Percentiles rank a stretch among this genome's conserved stretches.
Conservation (phyloP, 2,329 filamentous ascomycete species). For the Venturia oleaginea region DNA sequence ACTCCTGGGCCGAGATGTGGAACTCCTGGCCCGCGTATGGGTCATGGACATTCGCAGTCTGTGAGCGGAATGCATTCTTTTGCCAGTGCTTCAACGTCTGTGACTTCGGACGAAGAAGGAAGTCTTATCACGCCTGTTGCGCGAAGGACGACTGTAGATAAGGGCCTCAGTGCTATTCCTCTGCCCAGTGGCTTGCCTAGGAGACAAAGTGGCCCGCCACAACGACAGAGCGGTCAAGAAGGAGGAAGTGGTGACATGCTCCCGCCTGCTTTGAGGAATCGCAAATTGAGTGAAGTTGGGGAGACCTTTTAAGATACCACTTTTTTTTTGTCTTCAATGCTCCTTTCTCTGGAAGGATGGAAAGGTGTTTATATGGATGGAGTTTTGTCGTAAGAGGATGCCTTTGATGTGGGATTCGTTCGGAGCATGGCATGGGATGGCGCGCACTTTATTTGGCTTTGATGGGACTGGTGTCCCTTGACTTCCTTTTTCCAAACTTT, state of each 20-base stretch:
- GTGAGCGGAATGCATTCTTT: constrained; percentile 21
- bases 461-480: not conserved
- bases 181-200: constrained; percentile 40
- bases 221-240: constrained; percentile 17
- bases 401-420: not conserved
- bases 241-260: constrained; percentile 30
- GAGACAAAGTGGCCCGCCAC: constrained; percentile 40
- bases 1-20: not conserved
- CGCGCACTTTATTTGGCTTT: not conserved
- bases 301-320: constrained; percentile 10
- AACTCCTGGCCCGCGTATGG: constrained; percentile 11
- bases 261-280: constrained; percentile 37
- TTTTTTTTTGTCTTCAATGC: not conserved
- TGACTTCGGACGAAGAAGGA: constrained; percentile 42
- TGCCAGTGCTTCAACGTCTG: constrained; percentile 10
- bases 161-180: constrained; percentile 38
- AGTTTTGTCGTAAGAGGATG: not conserved
- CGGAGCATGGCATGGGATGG: not conserved
- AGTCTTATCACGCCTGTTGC: constrained; percentile 36
- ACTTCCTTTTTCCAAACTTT: not conserved
- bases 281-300: constrained; percentile 39
- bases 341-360: not conserved
- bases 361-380: not conserved
- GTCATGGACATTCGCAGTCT: constrained; percentile 21
- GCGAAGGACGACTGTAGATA: constrained; percentile 35